A percentile compares a stretch with the other conserved stretches of the same genome.
Evolutionary conservation across 2,329 filamentous ascomycete genomes (phyloP).

Genomic region (Aphanocladium album): DNA sequence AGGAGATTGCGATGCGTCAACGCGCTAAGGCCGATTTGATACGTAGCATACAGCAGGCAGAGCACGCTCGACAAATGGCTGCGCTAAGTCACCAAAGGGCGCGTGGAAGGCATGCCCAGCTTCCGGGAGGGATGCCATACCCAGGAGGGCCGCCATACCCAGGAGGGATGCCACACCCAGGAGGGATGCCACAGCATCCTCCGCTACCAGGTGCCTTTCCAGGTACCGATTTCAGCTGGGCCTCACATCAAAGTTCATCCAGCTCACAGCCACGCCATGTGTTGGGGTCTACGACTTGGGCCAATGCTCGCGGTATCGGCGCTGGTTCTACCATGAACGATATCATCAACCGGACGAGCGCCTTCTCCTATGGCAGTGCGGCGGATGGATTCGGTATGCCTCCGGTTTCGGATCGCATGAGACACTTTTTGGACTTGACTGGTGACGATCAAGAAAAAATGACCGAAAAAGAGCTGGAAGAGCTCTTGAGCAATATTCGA

Average conservation of each 20-base stretch:
- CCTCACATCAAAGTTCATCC: not conserved
- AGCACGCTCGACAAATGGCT: not conserved
- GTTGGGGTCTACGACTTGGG: not conserved
- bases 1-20: not conserved
- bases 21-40: not conserved
- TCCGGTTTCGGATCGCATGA: conserved; percentile 26
- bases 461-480: conserved; percentile 60
- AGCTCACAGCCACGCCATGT: not conserved
- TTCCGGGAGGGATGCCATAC: not conserved
- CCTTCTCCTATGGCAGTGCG: conserved; percentile 31
- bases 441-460: conserved; percentile 19
- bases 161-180: not conserved
- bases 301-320: not conserved
- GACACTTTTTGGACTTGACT: conserved; percentile 22
- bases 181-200: not conserved
- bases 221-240: not conserved
- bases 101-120: not conserved
- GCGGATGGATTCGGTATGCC: conserved; percentile 30
- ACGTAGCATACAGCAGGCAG: not conserved
- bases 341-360: conserved; percentile 24
- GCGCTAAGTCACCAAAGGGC: not conserved
- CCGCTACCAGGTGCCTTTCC: not conserved
- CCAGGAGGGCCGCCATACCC: no score
- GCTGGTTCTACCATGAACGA: not conserved
- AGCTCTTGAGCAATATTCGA: conserved; percentile 66